Percentiles rank a stretch among this genome's conserved stretches.
Conservation (phyloP, 805 yeast genomes). For the Schizosaccharomyces cryophilus region DNA sequence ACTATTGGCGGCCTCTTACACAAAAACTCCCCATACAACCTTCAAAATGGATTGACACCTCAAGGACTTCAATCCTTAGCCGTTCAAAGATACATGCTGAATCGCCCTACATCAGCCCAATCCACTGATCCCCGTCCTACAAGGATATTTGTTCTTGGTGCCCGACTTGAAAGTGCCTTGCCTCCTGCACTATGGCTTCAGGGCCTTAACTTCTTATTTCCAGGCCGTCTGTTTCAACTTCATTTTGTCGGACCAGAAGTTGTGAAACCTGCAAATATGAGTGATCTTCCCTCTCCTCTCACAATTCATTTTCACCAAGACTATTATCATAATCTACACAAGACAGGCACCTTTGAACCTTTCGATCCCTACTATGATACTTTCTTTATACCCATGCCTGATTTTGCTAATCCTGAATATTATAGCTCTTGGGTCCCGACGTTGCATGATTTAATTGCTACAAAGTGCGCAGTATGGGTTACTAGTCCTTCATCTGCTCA, state of each 20-base stretch:
- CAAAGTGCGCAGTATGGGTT: slow-evolving; percentile 76
- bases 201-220: slow-evolving; percentile 49
- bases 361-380: slow-evolving; percentile 89
- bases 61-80: slow-evolving; percentile 89
- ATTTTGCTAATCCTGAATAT: slow-evolving; percentile 60
- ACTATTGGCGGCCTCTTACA: slow-evolving; percentile 70
- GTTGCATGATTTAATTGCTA: slow-evolving; percentile 64
- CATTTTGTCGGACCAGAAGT: slow-evolving; percentile 91
- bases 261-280: slow-evolving; percentile 19
- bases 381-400: slow-evolving; percentile 89
- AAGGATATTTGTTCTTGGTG: slow-evolving; percentile 71
- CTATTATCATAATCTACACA: slow-evolving; percentile 74
- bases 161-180: slow-evolving; percentile 77
- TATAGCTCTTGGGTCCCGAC: slow-evolving; percentile 64
- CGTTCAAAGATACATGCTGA: slow-evolving; percentile 55
- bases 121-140: slow-evolving; percentile 41
- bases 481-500: slow-evolving; percentile 75
- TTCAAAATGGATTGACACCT: slow-evolving; percentile 42
- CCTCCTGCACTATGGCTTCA: slow-evolving; percentile 95
- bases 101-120: slow-evolving; percentile 4
- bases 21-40: slow-evolving; percentile 67
- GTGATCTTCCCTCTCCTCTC: slow-evolving; percentile 40
- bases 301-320: slow-evolving; percentile 38
- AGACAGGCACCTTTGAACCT: slow-evolving; percentile 85
- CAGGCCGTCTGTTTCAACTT: slow-evolving; percentile 56